Conservation (phyloP, 129 eudicot genomes). For the Chrysanthemum lavandulifolium region DNA sequence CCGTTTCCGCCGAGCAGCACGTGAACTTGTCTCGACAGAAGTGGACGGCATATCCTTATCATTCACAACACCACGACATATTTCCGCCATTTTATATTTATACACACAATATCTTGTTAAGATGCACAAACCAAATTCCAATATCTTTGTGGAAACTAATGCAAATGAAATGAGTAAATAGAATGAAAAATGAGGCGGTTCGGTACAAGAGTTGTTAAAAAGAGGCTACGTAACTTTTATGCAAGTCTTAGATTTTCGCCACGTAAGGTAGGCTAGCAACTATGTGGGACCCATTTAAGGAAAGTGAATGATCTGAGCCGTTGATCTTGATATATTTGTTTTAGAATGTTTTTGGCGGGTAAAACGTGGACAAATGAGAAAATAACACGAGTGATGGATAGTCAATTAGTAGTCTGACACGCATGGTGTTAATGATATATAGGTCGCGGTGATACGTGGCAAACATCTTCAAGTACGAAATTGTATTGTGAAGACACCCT, state of each 20-base stretch:
- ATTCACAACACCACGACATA: constrained; percentile 15
- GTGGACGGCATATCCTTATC: constrained; percentile 17
- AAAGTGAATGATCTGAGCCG: constrained; percentile 15
- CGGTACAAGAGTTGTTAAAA: background rate
- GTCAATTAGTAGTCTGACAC: constrained; percentile 34
- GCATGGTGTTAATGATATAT: constrained; percentile 14
- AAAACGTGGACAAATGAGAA: constrained; percentile 30
- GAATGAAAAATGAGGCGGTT: background rate
- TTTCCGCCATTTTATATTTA: constrained; percentile 30
- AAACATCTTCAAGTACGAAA: constrained; percentile 20
- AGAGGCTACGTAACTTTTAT: background rate
- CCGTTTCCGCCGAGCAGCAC: constrained; percentile 33
- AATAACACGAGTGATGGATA: constrained; percentile 14
- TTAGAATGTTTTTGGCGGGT: constrained; percentile 18
- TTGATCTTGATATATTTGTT: constrained; percentile 2
- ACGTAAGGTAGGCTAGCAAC: constrained; percentile 10
- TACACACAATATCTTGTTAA: background rate
- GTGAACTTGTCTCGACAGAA: constrained; percentile 20
- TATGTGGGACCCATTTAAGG: background rate
- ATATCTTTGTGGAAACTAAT: background rate
- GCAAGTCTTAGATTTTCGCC: constrained; percentile 13
- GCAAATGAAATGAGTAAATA: background rate
- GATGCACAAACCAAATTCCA: background rate
- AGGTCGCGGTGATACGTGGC: constrained; percentile 21
- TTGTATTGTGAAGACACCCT: constrained; percentile 7